phyloP scores from a whole-genome alignment of 805 yeast species.

The Kluyveromyces aestuarii region DNA sequence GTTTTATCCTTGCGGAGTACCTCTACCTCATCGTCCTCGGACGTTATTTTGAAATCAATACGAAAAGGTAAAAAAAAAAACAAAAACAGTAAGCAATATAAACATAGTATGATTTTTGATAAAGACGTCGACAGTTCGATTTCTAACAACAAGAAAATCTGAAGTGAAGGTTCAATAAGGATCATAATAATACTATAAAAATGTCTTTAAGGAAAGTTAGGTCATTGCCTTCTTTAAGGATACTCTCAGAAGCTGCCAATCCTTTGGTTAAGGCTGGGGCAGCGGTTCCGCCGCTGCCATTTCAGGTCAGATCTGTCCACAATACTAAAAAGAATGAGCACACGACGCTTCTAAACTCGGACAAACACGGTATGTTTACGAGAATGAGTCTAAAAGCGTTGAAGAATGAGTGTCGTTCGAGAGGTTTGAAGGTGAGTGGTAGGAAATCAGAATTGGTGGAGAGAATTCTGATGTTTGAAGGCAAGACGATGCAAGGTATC shows the following conservation, averaged over 20 bases:
- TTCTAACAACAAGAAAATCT: too few relatives aligned
- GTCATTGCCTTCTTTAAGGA: slow-evolving; percentile 21
- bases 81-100: not conserved
- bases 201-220: slow-evolving; percentile 22
- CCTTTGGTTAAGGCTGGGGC: not conserved
- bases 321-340: slow-evolving; percentile 21
- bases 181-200: too few relatives aligned
- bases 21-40: too few relatives aligned
- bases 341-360: slow-evolving; percentile 17
- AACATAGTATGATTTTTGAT: not conserved
- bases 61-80: not conserved
- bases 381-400: slow-evolving; percentile 45
- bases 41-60: not conserved
- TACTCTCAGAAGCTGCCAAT: slow-evolving; percentile 3
- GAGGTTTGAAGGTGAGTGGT: slow-evolving; percentile 57
- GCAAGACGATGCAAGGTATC: slow-evolving; percentile 7
- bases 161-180: not conserved
- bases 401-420: slow-evolving; percentile 47
- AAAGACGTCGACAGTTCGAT: not conserved
- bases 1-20: too few relatives aligned
- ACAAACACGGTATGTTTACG: slow-evolving; percentile 17
- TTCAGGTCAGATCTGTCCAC: slow-evolving; percentile 19
- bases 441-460: slow-evolving; percentile 46
- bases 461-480: slow-evolving; percentile 22
- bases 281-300: not conserved